Percentiles rank a stretch among this genome's conserved stretches.
Evolutionary conservation across 2,329 filamentous ascomycete species (phyloP).

Genomic region (Gyromitra esculenta): DNA sequence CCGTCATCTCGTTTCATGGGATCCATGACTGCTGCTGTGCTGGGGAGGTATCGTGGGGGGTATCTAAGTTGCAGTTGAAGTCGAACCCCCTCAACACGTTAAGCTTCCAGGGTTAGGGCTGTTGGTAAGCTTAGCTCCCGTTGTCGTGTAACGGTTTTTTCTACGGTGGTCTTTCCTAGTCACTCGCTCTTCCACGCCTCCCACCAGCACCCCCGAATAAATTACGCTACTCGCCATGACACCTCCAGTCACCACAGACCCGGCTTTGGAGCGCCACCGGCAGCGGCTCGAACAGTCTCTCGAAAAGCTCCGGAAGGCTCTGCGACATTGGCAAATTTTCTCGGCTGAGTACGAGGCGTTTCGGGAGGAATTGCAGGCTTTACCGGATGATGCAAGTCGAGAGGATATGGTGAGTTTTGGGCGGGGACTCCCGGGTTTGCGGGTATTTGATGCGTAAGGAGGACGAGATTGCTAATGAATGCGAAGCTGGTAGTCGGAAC

Average conservation of each 20-base stretch:
- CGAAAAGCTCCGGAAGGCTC: slow-evolving; percentile 74
- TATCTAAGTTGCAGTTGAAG: slow-evolving; percentile 5
- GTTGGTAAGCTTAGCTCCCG: neutral
- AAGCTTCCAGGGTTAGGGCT: slow-evolving; percentile 26
- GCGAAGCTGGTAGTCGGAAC: slow-evolving; percentile 63
- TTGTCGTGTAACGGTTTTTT: neutral
- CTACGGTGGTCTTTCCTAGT: neutral
- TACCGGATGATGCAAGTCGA: slow-evolving; percentile 64
- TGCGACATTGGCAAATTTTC: slow-evolving; percentile 89
- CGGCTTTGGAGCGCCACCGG: slow-evolving; percentile 77
- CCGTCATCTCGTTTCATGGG: slow-evolving; percentile 50
- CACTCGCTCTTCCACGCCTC: neutral
- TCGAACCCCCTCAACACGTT: slow-evolving; percentile 7
- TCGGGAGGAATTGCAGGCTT: slow-evolving; percentile 77
- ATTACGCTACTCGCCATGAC: neutral
- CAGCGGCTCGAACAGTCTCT: slow-evolving; percentile 79
- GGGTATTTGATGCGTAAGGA: neutral
- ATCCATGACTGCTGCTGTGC: slow-evolving; percentile 35
- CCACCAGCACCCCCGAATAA: neutral
- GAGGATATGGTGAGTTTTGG: slow-evolving; percentile 66
- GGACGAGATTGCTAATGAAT: neutral
- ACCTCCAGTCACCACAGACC: slow-evolving; percentile 20
- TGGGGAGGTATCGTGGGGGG: slow-evolving; percentile 4
- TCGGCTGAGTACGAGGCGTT: slow-evolving; percentile 91
- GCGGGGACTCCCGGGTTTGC: neutral